Evolutionary conservation across 2,329 filamentous ascomycete genomes (phyloP).

Genomic region (Catunica adiposa): DNA sequence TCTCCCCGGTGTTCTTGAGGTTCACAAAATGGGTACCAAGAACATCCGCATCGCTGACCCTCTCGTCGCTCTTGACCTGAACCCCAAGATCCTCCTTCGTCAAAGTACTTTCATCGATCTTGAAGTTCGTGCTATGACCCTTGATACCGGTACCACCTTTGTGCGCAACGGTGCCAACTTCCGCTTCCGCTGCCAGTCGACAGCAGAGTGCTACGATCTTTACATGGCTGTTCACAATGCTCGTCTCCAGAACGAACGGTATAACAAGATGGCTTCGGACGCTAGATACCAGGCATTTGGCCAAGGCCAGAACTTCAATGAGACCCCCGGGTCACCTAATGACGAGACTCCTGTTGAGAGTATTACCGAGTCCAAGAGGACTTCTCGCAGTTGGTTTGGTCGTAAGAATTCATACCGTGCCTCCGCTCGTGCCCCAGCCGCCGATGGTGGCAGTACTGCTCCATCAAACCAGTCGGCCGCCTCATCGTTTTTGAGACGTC

Average conservation of each 20-base stretch:
- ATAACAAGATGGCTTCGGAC: conserved; percentile 50
- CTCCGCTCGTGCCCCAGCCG: conserved; percentile 45
- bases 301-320: conserved; percentile 25
- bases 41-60: conserved; percentile 26
- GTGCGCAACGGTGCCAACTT: conserved; percentile 53
- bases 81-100: conserved; percentile 75
- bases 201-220: conserved; percentile 62
- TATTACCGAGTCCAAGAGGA: conserved; percentile 18
- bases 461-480: conserved; percentile 48
- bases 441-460: conserved; percentile 55
- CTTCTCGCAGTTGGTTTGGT: conserved; percentile 41
- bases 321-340: conserved; percentile 23
- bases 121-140: conserved; percentile 77
- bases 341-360: neutral
- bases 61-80: conserved; percentile 63
- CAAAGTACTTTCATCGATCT: conserved; percentile 87
- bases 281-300: conserved; percentile 58
- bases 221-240: conserved; percentile 79
- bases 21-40: conserved; percentile 27
- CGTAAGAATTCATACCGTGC: conserved; percentile 49
- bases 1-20: conserved; percentile 42
- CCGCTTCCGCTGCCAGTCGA: conserved; percentile 70
- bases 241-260: conserved; percentile 83
- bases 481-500: conserved; percentile 59
- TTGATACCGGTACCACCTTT: conserved; percentile 51